A percentile compares a stretch with the other conserved stretches of the same genome.
Conservation (phyloP, 2,329 filamentous ascomycete genomes). For the Botrytis elliptica region DNA sequence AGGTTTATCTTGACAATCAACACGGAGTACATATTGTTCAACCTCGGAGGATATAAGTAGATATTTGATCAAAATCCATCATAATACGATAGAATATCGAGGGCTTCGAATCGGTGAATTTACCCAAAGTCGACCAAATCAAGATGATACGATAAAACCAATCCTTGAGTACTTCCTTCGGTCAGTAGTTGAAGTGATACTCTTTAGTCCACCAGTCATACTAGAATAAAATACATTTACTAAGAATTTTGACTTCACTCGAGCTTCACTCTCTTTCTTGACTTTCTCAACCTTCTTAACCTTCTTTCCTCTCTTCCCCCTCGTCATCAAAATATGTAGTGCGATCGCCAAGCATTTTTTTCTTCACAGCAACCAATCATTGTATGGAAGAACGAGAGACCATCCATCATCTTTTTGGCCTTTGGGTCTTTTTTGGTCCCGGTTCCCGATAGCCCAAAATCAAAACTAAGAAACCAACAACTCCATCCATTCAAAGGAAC, state of each 20-base stretch:
- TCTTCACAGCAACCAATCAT: not conserved
- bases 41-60: not conserved
- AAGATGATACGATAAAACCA: not conserved
- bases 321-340: conserved; percentile 15
- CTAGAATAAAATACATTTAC: not conserved
- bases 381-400: not conserved
- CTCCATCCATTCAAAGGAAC: conserved; percentile 13
- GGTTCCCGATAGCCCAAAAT: conserved; percentile 10
- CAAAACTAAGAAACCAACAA: not conserved
- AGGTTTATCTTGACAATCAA: not conserved
- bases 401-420: not conserved
- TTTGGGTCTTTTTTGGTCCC: not conserved
- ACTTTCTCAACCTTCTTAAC: not conserved
- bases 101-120: conserved; percentile 2
- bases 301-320: not conserved
- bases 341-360: conserved; percentile 5
- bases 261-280: not conserved
- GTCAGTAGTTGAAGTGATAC: not conserved
- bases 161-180: not conserved
- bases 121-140: not conserved
- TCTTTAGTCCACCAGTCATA: not conserved
- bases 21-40: not conserved
- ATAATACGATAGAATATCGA: not conserved
- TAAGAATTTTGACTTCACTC: not conserved
- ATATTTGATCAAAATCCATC: not conserved